Evolutionary conservation across 2,329 filamentous ascomycete species (phyloP).

Genomic region (Rachicladosporium sp.): DNA sequence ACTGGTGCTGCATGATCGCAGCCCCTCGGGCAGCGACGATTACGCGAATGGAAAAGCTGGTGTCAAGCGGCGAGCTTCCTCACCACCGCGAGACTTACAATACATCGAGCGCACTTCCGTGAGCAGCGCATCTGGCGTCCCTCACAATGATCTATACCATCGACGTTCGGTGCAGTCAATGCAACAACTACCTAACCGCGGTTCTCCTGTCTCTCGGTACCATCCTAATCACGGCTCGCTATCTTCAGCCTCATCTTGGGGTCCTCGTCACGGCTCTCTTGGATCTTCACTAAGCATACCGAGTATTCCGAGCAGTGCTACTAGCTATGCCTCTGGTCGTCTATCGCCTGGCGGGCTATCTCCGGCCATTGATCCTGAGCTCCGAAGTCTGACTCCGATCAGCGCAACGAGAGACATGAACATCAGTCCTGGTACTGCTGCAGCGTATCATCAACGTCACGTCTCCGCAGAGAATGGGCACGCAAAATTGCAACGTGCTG

Average conservation of each 20-base stretch:
- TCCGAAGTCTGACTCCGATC: conserved; percentile 19
- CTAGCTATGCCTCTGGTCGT: conserved; percentile 50
- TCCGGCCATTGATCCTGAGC: conserved; percentile 43
- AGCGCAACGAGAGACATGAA: too few relatives aligned
- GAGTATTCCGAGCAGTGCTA: conserved; percentile 53
- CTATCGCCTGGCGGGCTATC: conserved; percentile 49
- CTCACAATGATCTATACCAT: conserved; percentile 37
- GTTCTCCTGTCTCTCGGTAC: conserved; percentile 36
- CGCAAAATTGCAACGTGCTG: too few relatives aligned
- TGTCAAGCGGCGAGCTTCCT: conserved; percentile 53
- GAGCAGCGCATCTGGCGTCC: conserved; percentile 27
- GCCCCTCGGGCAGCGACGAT: conserved; percentile 33
- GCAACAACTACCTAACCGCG: conserved; percentile 45
- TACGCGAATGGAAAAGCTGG: conserved; percentile 36
- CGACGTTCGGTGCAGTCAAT: conserved; percentile 32
- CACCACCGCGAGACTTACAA: conserved; percentile 44
- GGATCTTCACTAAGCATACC: conserved; percentile 45
- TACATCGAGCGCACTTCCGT: conserved; percentile 33
- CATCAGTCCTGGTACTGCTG: too few relatives aligned
- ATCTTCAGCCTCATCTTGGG: conserved; percentile 53
- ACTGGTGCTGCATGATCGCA: conserved; percentile 43
- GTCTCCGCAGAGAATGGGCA: too few relatives aligned
- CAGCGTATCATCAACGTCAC: too few relatives aligned
- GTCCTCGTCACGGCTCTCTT: conserved; percentile 49
- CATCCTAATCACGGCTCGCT: conserved; percentile 48